Percentiles rank a stretch among this genome's conserved stretches.
Evolutionary conservation across 192 early-diverging fungal genomes (phyloP).

Genomic region (Mortierella hygrophila): DNA sequence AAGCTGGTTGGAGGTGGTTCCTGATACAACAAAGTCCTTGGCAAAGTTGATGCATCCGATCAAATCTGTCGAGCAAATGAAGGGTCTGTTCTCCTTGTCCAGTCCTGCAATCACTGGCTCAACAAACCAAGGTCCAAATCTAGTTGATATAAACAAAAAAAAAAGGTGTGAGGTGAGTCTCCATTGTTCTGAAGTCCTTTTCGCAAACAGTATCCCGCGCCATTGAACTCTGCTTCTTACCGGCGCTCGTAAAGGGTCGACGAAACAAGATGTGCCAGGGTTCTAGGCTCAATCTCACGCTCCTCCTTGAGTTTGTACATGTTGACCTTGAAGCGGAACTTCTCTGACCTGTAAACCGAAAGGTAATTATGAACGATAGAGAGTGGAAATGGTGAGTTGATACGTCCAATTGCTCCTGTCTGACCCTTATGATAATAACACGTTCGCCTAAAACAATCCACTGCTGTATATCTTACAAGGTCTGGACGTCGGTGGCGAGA

Average conservation of each 20-base stretch:
- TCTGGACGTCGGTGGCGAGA: conserved; percentile 96
- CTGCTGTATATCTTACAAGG: conserved; percentile 73
- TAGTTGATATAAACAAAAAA: conserved; percentile 37
- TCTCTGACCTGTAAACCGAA: conserved; percentile 72
- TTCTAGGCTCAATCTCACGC: conserved; percentile 94
- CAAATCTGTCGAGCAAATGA: conserved; percentile 94
- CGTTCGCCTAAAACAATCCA: neutral
- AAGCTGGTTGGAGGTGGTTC: conserved; percentile 87
- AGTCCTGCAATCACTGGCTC: conserved; percentile 97
- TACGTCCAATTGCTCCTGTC: neutral
- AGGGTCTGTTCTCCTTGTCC: conserved; percentile 90
- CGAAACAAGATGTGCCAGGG: conserved; percentile 93
- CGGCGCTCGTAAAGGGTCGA: conserved; percentile 94
- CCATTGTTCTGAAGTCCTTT: no score
- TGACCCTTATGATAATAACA: neutral
- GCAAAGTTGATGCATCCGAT: conserved; percentile 96
- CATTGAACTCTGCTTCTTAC: conserved; percentile 49
- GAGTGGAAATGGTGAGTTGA: neutral
- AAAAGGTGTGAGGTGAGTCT: neutral
- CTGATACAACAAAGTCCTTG: conserved; percentile 95
- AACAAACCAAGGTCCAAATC: conserved; percentile 97
- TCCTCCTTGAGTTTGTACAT: conserved; percentile 97
- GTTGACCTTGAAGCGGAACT: conserved; percentile 93
- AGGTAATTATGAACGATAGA: neutral
- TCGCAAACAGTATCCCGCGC: neutral